A percentile compares a stretch with the other conserved stretches of the same genome.
Conservation (phyloP, 148 eudicot genomes). For the Suaeda aralocaspica region DNA sequence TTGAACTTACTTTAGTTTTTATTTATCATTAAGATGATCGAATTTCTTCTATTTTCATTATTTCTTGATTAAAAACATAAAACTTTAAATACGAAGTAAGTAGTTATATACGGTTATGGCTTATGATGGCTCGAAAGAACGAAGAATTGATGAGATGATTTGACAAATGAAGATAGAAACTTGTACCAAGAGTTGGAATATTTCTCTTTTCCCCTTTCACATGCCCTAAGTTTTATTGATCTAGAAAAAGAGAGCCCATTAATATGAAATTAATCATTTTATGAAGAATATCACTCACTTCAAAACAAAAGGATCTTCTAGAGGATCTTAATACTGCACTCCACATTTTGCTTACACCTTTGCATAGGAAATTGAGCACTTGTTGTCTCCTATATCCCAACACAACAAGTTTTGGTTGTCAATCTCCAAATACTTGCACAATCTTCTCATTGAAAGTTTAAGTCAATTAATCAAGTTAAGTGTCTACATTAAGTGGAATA, state of each 20-base stretch:
- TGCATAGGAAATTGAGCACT: constrained; percentile 3
- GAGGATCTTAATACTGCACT: constrained; percentile 10
- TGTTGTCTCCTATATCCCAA: constrained; percentile 6
- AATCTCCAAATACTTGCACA: too few species aligned
- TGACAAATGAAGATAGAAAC: constrained; percentile 5
- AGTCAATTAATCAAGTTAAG: background rate
- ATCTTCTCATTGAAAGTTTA: too few species aligned
- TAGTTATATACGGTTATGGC: too few species aligned
- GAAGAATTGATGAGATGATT: background rate
- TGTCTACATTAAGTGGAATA: background rate
- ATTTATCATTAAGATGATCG: too few species aligned
- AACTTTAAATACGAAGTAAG: too few species aligned
- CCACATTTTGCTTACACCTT: constrained; percentile 3
- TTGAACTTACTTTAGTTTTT: too few species aligned
- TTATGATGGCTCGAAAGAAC: background rate
- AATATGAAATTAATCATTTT: too few species aligned
- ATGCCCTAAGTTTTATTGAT: constrained; percentile 1
- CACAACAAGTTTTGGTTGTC: background rate
- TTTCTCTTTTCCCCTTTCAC: constrained; percentile 1
- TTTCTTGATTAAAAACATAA: too few species aligned
- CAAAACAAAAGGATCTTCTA: too few species aligned
- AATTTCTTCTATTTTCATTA: too few species aligned
- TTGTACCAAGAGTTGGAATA: constrained; percentile 1
- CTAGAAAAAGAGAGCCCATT: too few species aligned
- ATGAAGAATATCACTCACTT: too few species aligned